phyloP scores from a whole-genome alignment of 148 eudicot genomes.

The Cornus controversa region DNA sequence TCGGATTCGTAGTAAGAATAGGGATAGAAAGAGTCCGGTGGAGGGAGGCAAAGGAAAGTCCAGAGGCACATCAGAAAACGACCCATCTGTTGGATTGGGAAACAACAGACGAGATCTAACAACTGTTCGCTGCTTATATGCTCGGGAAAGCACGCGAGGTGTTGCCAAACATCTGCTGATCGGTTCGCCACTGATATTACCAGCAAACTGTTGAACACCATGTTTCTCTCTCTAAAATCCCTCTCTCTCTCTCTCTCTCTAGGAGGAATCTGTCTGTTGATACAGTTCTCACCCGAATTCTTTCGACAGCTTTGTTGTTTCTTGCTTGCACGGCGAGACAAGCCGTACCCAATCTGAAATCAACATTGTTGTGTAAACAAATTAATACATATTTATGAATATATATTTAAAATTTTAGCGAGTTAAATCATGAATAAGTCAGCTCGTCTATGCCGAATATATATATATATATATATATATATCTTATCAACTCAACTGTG shows the following conservation, averaged over 20 bases:
- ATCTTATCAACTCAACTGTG: too few species aligned
- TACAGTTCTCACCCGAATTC: background rate
- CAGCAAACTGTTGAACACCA: slow-evolving; percentile 30
- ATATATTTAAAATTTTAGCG: too few species aligned
- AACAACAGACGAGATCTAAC: slow-evolving; percentile 36
- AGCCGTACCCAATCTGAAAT: too few species aligned
- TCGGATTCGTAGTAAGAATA: background rate
- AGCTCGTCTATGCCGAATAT: too few species aligned
- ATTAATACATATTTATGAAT: too few species aligned
- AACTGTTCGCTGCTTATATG: slow-evolving; percentile 23
- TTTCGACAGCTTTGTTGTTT: background rate
- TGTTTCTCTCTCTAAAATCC: background rate
- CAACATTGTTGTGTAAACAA: too few species aligned
- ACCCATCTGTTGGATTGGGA: slow-evolving; percentile 36
- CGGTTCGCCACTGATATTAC: slow-evolving; percentile 27
- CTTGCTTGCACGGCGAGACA: background rate
- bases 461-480: too few species aligned
- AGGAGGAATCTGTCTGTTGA: background rate
- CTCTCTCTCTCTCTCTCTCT: too few species aligned
- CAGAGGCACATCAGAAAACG: slow-evolving; percentile 32
- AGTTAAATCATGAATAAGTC: too few species aligned
- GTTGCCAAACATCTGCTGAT: slow-evolving; percentile 39
- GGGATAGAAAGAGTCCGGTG: slow-evolving; percentile 5
- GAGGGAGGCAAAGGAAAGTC: slow-evolving; percentile 40
- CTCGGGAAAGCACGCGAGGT: slow-evolving; percentile 30